A percentile compares a stretch with the other conserved stretches of the same genome.
Evolutionary conservation across 2,329 filamentous ascomycete genomes (phyloP).

Genomic region (Hymenotorrendiella dingleyae): DNA sequence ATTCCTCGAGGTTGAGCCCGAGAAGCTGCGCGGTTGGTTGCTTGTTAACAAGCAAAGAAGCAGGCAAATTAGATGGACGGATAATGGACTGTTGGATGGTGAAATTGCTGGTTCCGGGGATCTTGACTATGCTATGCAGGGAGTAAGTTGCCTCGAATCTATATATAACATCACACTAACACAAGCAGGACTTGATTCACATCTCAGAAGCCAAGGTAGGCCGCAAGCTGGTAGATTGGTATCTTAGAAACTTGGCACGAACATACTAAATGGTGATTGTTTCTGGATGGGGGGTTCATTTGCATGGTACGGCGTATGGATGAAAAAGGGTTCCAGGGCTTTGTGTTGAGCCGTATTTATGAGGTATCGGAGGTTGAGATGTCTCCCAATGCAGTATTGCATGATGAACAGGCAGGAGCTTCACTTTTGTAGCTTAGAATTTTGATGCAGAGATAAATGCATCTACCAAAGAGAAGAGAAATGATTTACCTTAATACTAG

Average conservation of each 20-base stretch:
- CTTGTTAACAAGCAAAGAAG: slow-evolving; percentile 98
- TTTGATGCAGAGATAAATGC: too few relatives aligned
- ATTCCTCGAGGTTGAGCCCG: slow-evolving; percentile 95
- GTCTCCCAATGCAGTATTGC: background rate
- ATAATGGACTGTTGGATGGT: slow-evolving; percentile 83
- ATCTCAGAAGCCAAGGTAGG: slow-evolving; percentile 98
- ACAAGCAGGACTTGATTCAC: slow-evolving; percentile 79
- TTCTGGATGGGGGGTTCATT: slow-evolving; percentile 17
- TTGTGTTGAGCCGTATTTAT: slow-evolving; percentile 1
- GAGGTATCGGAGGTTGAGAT: background rate
- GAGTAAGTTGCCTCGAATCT: slow-evolving; percentile 53
- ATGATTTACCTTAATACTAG: slow-evolving; percentile 1
- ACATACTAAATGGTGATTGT: slow-evolving; percentile 62
- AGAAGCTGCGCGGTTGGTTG: slow-evolving; percentile 88
- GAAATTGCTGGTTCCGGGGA: slow-evolving; percentile 92
- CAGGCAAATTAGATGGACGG: slow-evolving; percentile 90
- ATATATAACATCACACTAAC: slow-evolving; percentile 17
- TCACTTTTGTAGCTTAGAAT: background rate
- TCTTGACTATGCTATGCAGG: slow-evolving; percentile 94
- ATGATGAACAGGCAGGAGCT: slow-evolving; percentile 1
- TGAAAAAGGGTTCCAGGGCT: slow-evolving; percentile 17
- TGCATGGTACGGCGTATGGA: slow-evolving; percentile 29
- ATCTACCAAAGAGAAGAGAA: slow-evolving; percentile 1
- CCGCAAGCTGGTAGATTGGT: slow-evolving; percentile 96
- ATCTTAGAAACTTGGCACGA: slow-evolving; percentile 90